Evolutionary conservation across 306 rosid species (phyloP), one percentile per base, ranked within the genome.

Genomic region (Astragalus membranaceus): DNA sequence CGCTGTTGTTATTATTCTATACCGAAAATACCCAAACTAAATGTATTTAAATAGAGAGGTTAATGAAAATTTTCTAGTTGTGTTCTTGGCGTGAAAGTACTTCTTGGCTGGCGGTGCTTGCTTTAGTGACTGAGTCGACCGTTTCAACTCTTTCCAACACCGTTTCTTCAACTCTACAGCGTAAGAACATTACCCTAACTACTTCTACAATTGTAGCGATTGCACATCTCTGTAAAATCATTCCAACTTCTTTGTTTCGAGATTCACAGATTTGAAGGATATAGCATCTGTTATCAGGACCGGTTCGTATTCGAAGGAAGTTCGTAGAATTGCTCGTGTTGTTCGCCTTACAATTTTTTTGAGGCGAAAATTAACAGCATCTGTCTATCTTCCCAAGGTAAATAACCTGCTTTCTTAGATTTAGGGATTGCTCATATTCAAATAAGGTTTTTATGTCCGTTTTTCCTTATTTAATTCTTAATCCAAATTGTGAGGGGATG

Each of bases 291-390:
- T 86, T 13, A 87, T 95, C 39, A 97, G 87, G 82, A 87, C 91
- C 1, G 96, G 97, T 42, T 89, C 96, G 0, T 85, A 89, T 75
- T 83, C 83, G 8, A 83, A 90, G 75, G 99, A 95, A 80, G 96
- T 95, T 59, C 87, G 99, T 7, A 78, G 97, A 64, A 88, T 95
- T 75, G 79, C 90, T 71, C 95, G 97, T 56, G 97, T 88, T 32
- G 84, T 95, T 48, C 90, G 99, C 70, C 95, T 89, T 20, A 90
- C 92, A 4, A 86, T 95, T 80, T 88, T 79, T 0, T 55, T 88
- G 78, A 86, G 99, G 86, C 81, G 85, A 54, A 91, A 89, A 79
- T 80, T 95, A 75, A 91, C 91, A 32, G 80, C 86, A 0, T 74
- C 87, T 0, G 79, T 92, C 4, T 87, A 78, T 69, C 77, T 94